Evolutionary conservation across 106 monocot genomes (phyloP), one percentile per base, ranked within the genome.

Genomic region (Amphibolis antarctica): DNA sequence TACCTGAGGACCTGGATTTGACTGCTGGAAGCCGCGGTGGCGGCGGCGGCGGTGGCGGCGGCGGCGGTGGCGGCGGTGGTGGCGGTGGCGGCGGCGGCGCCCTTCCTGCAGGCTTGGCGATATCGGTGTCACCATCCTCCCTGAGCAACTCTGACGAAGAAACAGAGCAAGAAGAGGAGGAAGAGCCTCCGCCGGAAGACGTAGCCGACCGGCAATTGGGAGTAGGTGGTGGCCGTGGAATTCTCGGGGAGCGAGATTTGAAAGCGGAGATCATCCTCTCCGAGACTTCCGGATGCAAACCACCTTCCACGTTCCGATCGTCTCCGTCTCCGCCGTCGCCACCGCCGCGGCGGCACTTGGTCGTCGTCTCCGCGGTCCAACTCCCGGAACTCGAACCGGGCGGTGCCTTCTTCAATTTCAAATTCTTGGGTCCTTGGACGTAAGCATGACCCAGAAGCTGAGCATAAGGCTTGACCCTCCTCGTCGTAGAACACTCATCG

Each of bases 181-280:
- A 75, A 36, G 36, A 36, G 7, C 36, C 36, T 4, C 36, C 11
- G 80, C 68, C 1, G 71, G 79, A 75, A 20, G 79, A 44, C 7
- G 75, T 63, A 12, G 81, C 56, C 24, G 64, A 65, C 10, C 71
- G 68, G 23, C 63, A 65, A 14, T 20, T 75, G 1, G 81, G 84
- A 65, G 73, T 60, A 1, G 96, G 86, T 21, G 96, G 90, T 0
- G 90, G 90, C 31, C 65, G 80, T 14, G 96, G 90, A 55, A 91
- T 72, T 46, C 80, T 64, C 7, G 89, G 85, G 53, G 29, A 45
- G 5, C 75, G 72, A 43, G 77, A 64, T 42, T 53, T 66, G 19
- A 67, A 2, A 24, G 26, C 46, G 25, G 66, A 42, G 22, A 36
- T 27, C 19, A 58, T 31, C 11, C 44, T 9, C 20, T 69, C 69